Conservation (phyloP, 2,329 filamentous ascomycete genomes). For the Neonectria hederae region DNA sequence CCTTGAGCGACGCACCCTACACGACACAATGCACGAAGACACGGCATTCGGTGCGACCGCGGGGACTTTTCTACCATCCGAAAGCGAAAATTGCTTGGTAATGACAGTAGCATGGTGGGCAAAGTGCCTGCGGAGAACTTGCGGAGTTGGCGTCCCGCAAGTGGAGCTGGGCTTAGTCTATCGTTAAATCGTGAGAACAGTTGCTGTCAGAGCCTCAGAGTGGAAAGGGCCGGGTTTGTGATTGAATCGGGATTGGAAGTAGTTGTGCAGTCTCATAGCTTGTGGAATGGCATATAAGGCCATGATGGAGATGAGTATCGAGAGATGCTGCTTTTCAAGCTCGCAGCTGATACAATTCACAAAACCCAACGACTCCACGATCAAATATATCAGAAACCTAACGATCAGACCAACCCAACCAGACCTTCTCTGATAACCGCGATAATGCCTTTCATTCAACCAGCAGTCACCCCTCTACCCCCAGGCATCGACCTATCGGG, state of each 20-base stretch:
- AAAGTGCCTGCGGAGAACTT: neutral
- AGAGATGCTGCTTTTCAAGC: neutral
- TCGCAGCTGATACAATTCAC: neutral
- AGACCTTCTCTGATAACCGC: neutral
- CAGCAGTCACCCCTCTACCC: conserved; percentile 25
- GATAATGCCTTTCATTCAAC: conserved; percentile 24
- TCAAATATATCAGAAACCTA: neutral
- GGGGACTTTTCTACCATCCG: conserved; percentile 3
- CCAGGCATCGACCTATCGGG: conserved; percentile 34
- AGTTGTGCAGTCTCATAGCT: neutral
- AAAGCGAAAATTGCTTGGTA: neutral
- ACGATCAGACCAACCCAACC: neutral
- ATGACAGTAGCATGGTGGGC: neutral
- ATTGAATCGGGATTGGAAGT: neutral
- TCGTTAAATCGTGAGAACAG: neutral
- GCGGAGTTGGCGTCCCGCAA: conserved; percentile 10
- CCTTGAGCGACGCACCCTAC: neutral
- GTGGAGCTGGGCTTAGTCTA: neutral
- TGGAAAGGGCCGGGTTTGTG: neutral
- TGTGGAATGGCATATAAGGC: neutral
- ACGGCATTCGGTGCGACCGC: conserved; percentile 18
- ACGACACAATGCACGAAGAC: neutral
- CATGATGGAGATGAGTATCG: neutral
- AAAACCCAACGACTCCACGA: neutral
- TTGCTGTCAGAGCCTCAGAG: neutral